Base-by-base conservation (phyloP, 176 grass and related monocot species). In the Aegilops speltoides region DNA sequence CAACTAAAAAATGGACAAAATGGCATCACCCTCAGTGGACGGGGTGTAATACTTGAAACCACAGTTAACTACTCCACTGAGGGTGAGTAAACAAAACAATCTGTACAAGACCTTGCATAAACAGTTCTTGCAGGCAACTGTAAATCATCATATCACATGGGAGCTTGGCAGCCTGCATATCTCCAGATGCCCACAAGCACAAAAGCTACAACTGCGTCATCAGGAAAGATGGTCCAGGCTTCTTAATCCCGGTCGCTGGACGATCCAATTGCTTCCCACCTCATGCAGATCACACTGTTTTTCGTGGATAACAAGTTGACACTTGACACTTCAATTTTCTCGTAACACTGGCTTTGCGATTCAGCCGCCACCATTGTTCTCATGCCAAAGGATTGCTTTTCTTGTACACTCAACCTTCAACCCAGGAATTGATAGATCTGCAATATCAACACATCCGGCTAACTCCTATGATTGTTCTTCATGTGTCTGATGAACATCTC, bases 191-290 rank as follows among this genome's bases (percentile, higher is more conserved):
- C 68, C 23, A 57, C 16, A 22, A 32, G 79, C 40, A 76, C n/a
- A 28, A 75, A 82, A 72, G 52, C 54, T 70, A 77, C 70, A 88
- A 19, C 8, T 19, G 16, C 16, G 1, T 79, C 25, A 17, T 52
- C 32, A 32, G 26, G 19, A 26, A 36, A 36, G 33, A 62, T 84
- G 56, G 36, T 46, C 29, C 7, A 9, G 52, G 12, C 36, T 74
- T 83, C 34, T 74, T 16, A 45, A 54, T 85, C 75, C 33, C 36
- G n/a, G 70, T 79, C 34, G 61, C 70, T 59, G 57, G 70, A 62
- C 4, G 24, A 56, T 34, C 63, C 57, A 82, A 41, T 67, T 23
- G 8, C 34, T 4, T 5, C 33, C 11, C 56, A 46, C 33, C 7
- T 57, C 77, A 76, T 11, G 60, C 34, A 85, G 68, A 67, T 80